Base-by-base conservation (phyloP, 805 yeast genomes). In the Suhomyces pyralidae region DNA sequence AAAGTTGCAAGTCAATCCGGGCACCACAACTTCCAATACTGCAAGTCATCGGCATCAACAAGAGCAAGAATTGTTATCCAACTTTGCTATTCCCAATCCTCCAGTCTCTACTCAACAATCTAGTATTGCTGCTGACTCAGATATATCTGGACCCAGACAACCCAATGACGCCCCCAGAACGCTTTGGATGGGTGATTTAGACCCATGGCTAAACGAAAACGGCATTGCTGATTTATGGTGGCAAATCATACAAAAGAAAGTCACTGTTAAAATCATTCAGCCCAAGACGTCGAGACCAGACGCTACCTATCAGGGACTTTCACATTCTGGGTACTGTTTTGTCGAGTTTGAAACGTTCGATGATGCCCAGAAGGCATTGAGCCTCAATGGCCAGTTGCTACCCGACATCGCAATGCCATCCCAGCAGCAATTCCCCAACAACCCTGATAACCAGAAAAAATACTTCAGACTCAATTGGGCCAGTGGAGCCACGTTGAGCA, bases 131-230 rank as follows among this genome's bases (percentile, higher is more conserved):
- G 68, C 68, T 30, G 69, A 61, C 28, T 47, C 45, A 36, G 60
- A 55, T 14, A 48, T 52, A 19, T 45, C 48, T 17, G 51, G 51
- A 7, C 50, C 43, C 8, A 19, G 40, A 8, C 51, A 56, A 3
- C 59, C 59, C 15, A 50, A 58, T 2, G 68, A 64, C n/a, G 76
- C 80, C 14, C 90, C 96, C 24, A 77, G 86, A 55, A 88, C 96
- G 1, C 70, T 88, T 30, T 88, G 96, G 96, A 88, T 88, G 96
- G 96, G 96, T 9, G 94, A 88, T 67, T 72, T 88, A 58, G 93
- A 88, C 63, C 90, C 93, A 1, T 82, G 86, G 81, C 81, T 86
- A 61, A 90, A 85, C 63, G 94, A 87, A 64, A 74, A 70, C 3
- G 81, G 82, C 4, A 72, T 75, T 46, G 67, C 64, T 25, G 74